These are phyloP conservation scores for Dinochytrium kinnereticum DNA, from an alignment of 371 early-diverging fungal genomes.

Conservation along the genomic window DNA sequence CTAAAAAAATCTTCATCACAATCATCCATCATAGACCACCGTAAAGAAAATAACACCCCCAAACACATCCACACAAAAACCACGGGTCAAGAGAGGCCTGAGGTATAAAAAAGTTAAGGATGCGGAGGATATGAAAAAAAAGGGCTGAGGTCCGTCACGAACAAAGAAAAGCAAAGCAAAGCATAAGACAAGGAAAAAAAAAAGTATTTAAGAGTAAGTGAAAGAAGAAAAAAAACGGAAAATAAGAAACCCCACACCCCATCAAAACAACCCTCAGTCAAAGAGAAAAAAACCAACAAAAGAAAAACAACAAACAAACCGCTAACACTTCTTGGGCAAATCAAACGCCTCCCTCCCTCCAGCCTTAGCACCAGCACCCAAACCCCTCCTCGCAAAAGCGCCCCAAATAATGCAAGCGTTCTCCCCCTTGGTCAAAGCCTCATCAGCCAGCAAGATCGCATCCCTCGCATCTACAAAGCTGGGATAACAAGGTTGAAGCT, in stretches of 20 bases:
- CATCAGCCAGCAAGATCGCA: slow-evolving; percentile 89
- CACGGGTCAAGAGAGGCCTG: too few relatives aligned
- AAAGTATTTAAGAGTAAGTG: too few relatives aligned
- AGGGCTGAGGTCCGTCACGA: too few relatives aligned
- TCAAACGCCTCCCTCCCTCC: slow-evolving; percentile 40
- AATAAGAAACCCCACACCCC: not conserved
- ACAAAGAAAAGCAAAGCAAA: too few relatives aligned
- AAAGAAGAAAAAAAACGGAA: not conserved
- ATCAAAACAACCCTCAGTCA: not conserved
- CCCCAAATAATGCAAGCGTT: slow-evolving; percentile 87
- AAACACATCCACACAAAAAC: too few relatives aligned
- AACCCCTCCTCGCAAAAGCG: slow-evolving; percentile 92
- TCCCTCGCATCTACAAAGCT: slow-evolving; percentile 90
- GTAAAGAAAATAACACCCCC: too few relatives aligned
- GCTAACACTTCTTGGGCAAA: slow-evolving; percentile 34
- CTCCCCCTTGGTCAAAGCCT: slow-evolving; percentile 74
- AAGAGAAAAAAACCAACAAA: not conserved
- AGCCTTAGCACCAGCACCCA: slow-evolving; percentile 61
- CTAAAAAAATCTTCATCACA: too few relatives aligned
- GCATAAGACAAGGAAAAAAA: too few relatives aligned
- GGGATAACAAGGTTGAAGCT: slow-evolving; percentile 92
- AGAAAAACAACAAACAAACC: not conserved
- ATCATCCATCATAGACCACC: too few relatives aligned
- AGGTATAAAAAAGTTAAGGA: too few relatives aligned
- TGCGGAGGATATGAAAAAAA: too few relatives aligned